Conservation (phyloP, 2,329 filamentous ascomycete genomes). For the Colletotrichum sp. region DNA sequence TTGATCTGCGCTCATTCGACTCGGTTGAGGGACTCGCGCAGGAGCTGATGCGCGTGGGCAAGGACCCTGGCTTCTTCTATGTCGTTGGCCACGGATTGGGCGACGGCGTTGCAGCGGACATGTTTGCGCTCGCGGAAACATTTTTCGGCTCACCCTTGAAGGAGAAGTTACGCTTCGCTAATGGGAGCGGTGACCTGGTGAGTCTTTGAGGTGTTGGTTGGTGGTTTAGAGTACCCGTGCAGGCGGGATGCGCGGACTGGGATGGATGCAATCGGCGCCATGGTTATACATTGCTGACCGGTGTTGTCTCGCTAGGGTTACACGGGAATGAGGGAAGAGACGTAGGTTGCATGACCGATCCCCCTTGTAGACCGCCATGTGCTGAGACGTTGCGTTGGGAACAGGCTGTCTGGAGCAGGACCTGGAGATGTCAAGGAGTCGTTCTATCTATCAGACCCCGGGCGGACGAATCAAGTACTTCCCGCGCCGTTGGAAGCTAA, state of each 20-base stretch:
- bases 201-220: neutral
- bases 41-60: conserved; percentile 22
- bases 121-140: conserved; percentile 12
- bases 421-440: conserved; percentile 22
- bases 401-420: conserved; percentile 18
- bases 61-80: conserved; percentile 22
- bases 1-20: conserved; percentile 7
- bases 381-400: neutral
- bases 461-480: neutral
- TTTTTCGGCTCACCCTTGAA: conserved; percentile 10
- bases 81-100: conserved; percentile 18
- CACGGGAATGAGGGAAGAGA: conserved; percentile 23
- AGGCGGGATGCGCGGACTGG: neutral
- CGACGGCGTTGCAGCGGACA: conserved; percentile 13
- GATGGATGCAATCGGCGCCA: neutral
- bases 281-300: neutral
- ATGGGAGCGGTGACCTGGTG: conserved; percentile 22
- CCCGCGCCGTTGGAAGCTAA: conserved; percentile 6
- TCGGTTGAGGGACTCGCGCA: conserved; percentile 4
- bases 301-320: conserved; percentile 15
- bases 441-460: conserved; percentile 21
- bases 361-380: neutral
- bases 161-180: neutral
- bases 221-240: neutral
- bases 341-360: neutral